Evolutionary conservation across 768 basidiomycete genomes (phyloP), one percentile per base, ranked within the genome.

Genomic region (Daedaleopsis nitida): DNA sequence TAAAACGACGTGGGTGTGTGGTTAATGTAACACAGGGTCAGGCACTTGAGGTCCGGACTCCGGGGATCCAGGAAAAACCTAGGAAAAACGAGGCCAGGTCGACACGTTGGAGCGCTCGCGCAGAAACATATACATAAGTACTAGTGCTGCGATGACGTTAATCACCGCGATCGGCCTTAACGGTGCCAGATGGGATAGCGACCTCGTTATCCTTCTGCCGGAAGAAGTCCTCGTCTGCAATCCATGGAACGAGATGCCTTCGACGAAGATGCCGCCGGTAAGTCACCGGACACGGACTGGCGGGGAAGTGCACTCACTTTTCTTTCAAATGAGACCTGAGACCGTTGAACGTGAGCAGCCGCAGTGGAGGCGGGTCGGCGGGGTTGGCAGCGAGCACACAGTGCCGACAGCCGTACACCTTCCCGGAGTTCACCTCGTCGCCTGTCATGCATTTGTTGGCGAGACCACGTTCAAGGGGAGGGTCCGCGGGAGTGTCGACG

Each of bases 321-420:
- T 73, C 78, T 66, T 86, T 86, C 59, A 83, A 66, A 63, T 91
- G 89, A 23, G 86, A 88, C 43, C 82, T 74, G 54, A 90, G 65
- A 3, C 83, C 88, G 61, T 88, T 73, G 65, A 87, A 86, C 3
- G 64, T 70, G 70, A 84, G 81, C 57, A 72, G 60, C 52, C 74
- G 74, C 21, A 65, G 65, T 12, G 35, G 49, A 24, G 21, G 17
- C 27, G 51, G 49, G 27, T 21, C 34, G 54, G 57, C 37, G 53
- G 55, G 38, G 21, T 19, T 19, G 62, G 58, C 38, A 44, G 51
- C 9, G 4, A 48, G 14, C 1, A 21, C 12, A 23, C 62, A 63
- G 37, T 51, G 62, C 11, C 62, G 57, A 32, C 62, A 63, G 17
- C 21, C 35, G 23, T 34, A 63, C 34, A 45, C 57, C 59, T 72